These are phyloP conservation scores for Populus deltoides DNA, from an alignment of 345 rosid genomes.

Conservation along the genomic window DNA sequence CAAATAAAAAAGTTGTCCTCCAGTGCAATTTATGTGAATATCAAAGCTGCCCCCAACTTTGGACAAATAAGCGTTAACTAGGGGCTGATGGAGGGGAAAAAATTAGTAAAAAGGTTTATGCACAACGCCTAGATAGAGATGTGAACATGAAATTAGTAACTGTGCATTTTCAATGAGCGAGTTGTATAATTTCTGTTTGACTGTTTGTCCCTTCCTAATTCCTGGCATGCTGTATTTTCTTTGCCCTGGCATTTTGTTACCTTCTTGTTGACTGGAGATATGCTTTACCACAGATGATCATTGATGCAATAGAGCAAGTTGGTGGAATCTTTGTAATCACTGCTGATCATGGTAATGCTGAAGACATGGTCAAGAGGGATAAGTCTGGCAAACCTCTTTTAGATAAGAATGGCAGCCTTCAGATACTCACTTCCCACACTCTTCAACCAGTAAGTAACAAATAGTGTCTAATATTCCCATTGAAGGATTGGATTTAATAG, in stretches of 20 bases:
- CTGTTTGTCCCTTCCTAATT: not conserved
- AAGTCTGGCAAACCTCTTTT: conserved; percentile 67
- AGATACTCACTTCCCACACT: conserved; percentile 95
- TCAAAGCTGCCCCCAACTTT: not conserved
- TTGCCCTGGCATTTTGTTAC: not conserved
- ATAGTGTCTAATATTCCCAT: not conserved
- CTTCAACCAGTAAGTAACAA: conserved; percentile 71
- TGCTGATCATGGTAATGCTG: conserved; percentile 98
- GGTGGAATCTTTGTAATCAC: conserved; percentile 90
- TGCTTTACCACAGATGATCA: conserved; percentile 58
- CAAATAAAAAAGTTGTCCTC: not conserved
- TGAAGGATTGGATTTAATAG: not conserved
- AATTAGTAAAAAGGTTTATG: not conserved
- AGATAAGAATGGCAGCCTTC: conserved; percentile 72
- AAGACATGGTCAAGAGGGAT: conserved; percentile 95
- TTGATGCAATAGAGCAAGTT: conserved; percentile 78
- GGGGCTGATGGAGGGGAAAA: not conserved
- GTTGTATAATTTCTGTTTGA: not conserved
- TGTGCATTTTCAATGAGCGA: not conserved
- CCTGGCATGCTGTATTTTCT: not conserved
- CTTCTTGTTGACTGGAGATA: not conserved
- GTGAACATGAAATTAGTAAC: not conserved
- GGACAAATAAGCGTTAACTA: not conserved
- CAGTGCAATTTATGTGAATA: not conserved
- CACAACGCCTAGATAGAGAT: not conserved